Evolutionary conservation across 2,329 filamentous ascomycete species (phyloP).

Genomic region (Waltergamsia citrina): DNA sequence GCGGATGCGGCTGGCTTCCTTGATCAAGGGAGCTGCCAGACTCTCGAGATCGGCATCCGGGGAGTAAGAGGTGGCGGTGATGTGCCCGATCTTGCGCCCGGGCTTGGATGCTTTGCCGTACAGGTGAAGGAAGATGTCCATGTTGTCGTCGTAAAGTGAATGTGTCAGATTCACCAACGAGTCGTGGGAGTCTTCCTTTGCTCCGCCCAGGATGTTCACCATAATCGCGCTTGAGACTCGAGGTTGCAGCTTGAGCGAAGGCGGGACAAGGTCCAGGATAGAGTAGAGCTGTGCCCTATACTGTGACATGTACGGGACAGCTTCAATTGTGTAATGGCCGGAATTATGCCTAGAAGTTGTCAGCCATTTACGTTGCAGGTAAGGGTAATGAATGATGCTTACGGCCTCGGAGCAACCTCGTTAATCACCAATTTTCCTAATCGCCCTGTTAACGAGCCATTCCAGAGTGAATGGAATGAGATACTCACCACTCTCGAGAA

Average conservation of each 20-base stretch:
- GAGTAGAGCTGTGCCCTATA: constrained; percentile 84
- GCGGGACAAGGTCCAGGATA: constrained; percentile 59
- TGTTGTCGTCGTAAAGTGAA: constrained; percentile 34
- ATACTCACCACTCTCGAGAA: constrained; percentile 56
- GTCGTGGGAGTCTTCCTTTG: constrained; percentile 52
- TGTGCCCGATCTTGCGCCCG: constrained; percentile 89
- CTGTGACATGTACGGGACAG: constrained; percentile 76
- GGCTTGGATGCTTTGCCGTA: constrained; percentile 88
- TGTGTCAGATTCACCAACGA: constrained; percentile 29
- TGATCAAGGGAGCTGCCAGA: constrained; percentile 58
- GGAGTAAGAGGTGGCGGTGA: constrained; percentile 69
- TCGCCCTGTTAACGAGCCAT: constrained; percentile 6
- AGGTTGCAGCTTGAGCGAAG: constrained; percentile 43
- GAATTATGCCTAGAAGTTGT: no score
- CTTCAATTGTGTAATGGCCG: constrained; percentile 92
- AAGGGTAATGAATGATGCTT: no score
- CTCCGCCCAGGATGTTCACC: constrained; percentile 71
- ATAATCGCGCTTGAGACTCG: constrained; percentile 59
- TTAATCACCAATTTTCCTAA: constrained; percentile 62
- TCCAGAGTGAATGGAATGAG: background rate
- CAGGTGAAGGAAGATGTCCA: constrained; percentile 61
- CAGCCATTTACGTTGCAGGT: no score
- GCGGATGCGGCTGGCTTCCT: constrained; percentile 50
- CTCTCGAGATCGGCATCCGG: constrained; percentile 50
- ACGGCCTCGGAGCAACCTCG: constrained; percentile 45